A percentile compares a stretch with the other conserved stretches of the same genome.
phyloP scores from a whole-genome alignment of 139 green algal genomes.

The Asterochloris erici region DNA sequence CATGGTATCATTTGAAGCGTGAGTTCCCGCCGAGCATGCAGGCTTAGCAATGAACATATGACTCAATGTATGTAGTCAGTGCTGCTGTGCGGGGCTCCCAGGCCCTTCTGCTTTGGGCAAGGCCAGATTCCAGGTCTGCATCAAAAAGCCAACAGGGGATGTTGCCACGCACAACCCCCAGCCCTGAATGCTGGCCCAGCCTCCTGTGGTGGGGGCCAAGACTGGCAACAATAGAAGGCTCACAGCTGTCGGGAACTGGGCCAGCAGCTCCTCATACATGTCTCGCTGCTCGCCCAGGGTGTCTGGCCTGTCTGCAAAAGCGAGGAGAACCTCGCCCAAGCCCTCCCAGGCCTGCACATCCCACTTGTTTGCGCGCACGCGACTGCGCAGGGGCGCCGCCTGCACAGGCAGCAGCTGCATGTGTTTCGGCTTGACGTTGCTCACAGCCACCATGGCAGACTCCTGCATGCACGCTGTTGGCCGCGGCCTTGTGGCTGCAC shows the following conservation, averaged over 20 bases:
- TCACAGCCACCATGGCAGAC: too few species aligned
- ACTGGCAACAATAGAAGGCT: not conserved
- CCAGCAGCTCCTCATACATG: slow-evolving; percentile 63
- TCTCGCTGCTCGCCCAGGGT: slow-evolving; percentile 30
- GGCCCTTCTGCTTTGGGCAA: too few species aligned
- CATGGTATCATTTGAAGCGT: too few species aligned
- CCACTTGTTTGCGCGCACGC: slow-evolving; percentile 19
- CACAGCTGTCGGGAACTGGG: slow-evolving; percentile 63
- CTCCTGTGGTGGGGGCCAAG: slow-evolving; percentile 4
- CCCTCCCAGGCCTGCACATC: slow-evolving; percentile 31
- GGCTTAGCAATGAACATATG: too few species aligned
- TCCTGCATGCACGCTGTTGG: too few species aligned
- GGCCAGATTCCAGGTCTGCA: not conserved
- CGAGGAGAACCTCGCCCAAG: slow-evolving; percentile 19
- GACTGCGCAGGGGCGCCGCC: not conserved
- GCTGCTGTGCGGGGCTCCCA: too few species aligned
- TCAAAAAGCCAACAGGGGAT: not conserved
- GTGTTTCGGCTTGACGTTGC: too few species aligned
- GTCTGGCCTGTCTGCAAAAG: not conserved
- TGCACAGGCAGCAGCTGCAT: too few species aligned
- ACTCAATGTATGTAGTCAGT: too few species aligned
- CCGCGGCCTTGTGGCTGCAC: too few species aligned
- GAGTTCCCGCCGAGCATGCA: too few species aligned
- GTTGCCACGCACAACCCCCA: slow-evolving; percentile 20
- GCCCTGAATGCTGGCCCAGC: slow-evolving; percentile 12